Conservation (phyloP, 306 rosid genomes). For the Vigna hirtella region DNA sequence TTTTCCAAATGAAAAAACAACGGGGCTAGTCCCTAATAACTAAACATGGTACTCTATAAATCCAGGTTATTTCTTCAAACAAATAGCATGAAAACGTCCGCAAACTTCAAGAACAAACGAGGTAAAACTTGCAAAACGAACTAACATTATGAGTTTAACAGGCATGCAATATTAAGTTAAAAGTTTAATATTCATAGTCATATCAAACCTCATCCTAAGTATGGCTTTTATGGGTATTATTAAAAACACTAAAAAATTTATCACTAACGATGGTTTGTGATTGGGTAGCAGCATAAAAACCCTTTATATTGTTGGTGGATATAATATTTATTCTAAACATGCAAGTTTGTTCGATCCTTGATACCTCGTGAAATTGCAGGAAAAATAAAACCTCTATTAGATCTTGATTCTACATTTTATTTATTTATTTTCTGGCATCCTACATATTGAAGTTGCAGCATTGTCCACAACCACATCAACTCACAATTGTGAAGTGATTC, state of each 20-base stretch:
- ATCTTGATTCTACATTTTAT: background rate
- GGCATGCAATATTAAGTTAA: background rate
- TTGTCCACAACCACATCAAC: background rate
- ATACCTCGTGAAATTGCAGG: too few relatives aligned
- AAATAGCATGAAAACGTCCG: background rate
- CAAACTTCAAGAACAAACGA: constrained; percentile 5
- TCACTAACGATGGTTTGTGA: background rate
- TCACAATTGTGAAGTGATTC: background rate
- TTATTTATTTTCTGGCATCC: background rate
- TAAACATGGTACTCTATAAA: constrained; percentile 1
- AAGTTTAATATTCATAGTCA: background rate
- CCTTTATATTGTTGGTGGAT: too few relatives aligned
- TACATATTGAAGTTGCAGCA: background rate
- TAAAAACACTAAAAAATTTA: background rate
- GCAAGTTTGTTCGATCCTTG: too few relatives aligned
- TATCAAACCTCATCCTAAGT: background rate
- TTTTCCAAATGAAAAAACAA: too few relatives aligned
- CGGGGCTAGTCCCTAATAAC: constrained; percentile 8
- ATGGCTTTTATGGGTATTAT: background rate
- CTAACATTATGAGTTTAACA: background rate
- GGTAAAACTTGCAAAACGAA: background rate
- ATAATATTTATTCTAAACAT: too few relatives aligned
- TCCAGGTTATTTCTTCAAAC: background rate
- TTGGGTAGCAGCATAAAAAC: too few relatives aligned
- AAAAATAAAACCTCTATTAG: too few relatives aligned